Evolutionary conservation across 352 stramenopile genomes (phyloP), one percentile per base, ranked within the genome.

Genomic region (Pythium folliculosum): DNA sequence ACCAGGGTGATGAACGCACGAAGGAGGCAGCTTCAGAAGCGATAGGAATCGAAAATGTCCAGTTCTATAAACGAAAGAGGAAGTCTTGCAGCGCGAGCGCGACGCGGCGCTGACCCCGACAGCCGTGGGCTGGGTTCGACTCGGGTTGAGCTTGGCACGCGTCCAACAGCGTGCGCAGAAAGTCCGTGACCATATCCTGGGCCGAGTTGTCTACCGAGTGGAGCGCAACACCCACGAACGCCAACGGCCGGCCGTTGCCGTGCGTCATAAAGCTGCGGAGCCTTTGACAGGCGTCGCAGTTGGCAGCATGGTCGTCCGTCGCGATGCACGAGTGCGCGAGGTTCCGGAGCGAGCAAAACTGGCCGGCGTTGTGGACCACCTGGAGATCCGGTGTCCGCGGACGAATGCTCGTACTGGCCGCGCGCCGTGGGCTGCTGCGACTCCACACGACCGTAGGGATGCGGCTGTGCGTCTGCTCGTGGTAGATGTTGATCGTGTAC

Each of bases 311-410:
- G 21, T 52, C 19, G 14, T 62, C 37, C 5, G 37, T 37, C n/a
- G 23, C 12, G 4, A 62, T 22, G 17, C 43, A 62, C n/a, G 55
- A 50, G 25, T 62, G 55, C 12, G 48, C 17, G 5, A 35, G 14
- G 19, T 62, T 62, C 9, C 55, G 55, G 12, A 62, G 38, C 10
- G 55, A 62, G 43, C 55, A 62, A 22, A 50, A 62, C n/a, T 51
- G 55, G n/a, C 32, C 43, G 37, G 27, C 55, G 21, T 10, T 62
- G 22, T 37, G 23, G 25, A 51, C 21, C 30, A 51, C n/a, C 5
- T 52, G 55, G 30, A 17, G 35, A 30, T 49, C 53, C 0, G 53
- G 53, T 19, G 53, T 2, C 1, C 53, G 25, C 5, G 0, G 27
- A 21, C 1, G 10, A 5, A 6, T 23, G 10, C 38, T 49, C 30